Percentiles rank a stretch among this genome's conserved stretches.
Evolutionary conservation across 176 grass and related monocot genomes (phyloP).

Genomic region (Eragrostis nindensis): DNA sequence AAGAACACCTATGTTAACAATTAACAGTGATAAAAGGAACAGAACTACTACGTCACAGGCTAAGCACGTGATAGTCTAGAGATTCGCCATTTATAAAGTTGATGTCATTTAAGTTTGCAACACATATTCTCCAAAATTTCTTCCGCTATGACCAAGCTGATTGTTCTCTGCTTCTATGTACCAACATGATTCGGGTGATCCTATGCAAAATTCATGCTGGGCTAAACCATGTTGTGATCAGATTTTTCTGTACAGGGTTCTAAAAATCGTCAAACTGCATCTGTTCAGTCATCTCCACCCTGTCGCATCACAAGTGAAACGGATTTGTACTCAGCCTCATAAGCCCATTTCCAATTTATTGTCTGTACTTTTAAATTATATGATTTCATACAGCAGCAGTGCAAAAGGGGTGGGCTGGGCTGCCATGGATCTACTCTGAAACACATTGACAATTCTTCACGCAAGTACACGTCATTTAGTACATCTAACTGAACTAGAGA

Average conservation of each 20-base stretch:
- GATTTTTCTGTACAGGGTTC: background rate
- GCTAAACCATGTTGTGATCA: background rate
- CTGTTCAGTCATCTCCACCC: background rate
- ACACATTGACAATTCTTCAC: background rate
- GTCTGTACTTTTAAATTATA: background rate
- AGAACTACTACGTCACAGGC: background rate
- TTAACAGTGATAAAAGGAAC: too few relatives aligned
- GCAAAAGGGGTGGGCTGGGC: background rate
- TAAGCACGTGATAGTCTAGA: background rate
- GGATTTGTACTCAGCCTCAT: background rate
- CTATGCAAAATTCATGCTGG: background rate
- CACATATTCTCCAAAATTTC: background rate
- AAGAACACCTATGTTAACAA: too few relatives aligned
- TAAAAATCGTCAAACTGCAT: background rate
- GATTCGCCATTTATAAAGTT: background rate
- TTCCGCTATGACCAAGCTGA: background rate
- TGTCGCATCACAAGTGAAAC: background rate
- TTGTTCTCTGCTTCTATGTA: background rate
- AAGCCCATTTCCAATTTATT: background rate
- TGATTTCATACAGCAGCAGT: background rate
- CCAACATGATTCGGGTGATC: background rate
- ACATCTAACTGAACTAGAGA: too few relatives aligned
- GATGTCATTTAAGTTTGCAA: too few relatives aligned
- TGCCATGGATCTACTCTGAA: background rate
- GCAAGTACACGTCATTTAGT: background rate